Evolutionary conservation across 768 basidiomycete species (phyloP).

Genomic region (Hebeloma cylindrosporum): DNA sequence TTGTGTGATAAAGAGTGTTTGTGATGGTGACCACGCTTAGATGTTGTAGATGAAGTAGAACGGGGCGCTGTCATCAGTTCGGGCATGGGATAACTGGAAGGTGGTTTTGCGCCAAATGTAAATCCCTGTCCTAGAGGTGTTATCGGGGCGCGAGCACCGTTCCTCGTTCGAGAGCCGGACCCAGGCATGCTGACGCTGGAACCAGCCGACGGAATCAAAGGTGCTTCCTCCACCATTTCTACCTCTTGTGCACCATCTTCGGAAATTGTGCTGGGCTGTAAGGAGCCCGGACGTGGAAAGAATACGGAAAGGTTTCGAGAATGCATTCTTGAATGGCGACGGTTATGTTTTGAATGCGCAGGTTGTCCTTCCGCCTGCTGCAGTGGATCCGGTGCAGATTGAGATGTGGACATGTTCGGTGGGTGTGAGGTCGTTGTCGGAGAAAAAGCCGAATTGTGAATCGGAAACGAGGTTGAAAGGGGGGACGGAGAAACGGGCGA

Average conservation of each 20-base stretch:
- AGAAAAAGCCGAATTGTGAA: slow-evolving; percentile 19
- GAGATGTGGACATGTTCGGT: slow-evolving; percentile 15
- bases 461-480: slow-evolving; percentile 36
- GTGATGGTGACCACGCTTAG: slow-evolving; percentile 80
- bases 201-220: slow-evolving; percentile 46
- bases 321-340: slow-evolving; percentile 74
- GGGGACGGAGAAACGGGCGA: slow-evolving; percentile 52
- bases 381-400: slow-evolving; percentile 22
- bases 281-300: slow-evolving; percentile 79
- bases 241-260: slow-evolving; percentile 66
- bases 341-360: slow-evolving; percentile 23
- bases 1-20: slow-evolving; percentile 94
- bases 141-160: slow-evolving; percentile 29
- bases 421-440: slow-evolving; percentile 11
- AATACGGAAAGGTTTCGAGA: slow-evolving; percentile 90
- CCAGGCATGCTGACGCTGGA: slow-evolving; percentile 42
- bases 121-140: slow-evolving; percentile 54
- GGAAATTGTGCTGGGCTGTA: slow-evolving; percentile 58
- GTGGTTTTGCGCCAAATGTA: slow-evolving; percentile 61
- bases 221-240: slow-evolving; percentile 46
- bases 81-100: slow-evolving; percentile 33
- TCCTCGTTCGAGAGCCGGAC: slow-evolving; percentile 28
- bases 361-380: slow-evolving; percentile 10
- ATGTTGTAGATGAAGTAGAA: slow-evolving; percentile 31
- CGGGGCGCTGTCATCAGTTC: slow-evolving; percentile 23